phyloP scores from a whole-genome alignment of 371 early-diverging fungal genomes.

The Choanephora cucurbitarum region DNA sequence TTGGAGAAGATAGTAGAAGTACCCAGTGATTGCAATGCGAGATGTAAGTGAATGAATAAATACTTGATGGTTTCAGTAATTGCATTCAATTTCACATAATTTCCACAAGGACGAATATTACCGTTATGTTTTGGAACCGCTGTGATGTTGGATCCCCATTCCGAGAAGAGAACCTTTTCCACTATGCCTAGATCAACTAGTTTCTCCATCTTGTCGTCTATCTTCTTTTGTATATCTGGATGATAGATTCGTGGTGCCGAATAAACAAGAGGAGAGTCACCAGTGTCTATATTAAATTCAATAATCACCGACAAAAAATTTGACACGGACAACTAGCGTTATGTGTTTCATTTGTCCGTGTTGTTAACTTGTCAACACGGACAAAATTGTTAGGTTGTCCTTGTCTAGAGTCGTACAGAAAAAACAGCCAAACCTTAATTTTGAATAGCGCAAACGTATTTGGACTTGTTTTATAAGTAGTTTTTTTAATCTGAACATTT shows the following conservation, averaged over 20 bases:
- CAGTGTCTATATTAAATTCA: conserved; percentile 9
- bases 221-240: background rate
- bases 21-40: background rate
- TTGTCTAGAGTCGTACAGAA: no score
- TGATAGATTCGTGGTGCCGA: background rate
- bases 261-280: conserved; percentile 3
- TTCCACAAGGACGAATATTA: background rate
- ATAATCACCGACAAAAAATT: no score
- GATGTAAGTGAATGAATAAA: background rate
- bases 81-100: background rate
- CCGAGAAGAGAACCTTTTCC: background rate
- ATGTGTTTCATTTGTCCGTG: no score
- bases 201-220: background rate
- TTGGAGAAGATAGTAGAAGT: background rate
- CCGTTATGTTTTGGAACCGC: background rate
- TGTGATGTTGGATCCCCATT: background rate
- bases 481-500: no score
- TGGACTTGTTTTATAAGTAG: no score
- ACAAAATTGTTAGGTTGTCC: no score
- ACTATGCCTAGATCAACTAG: background rate
- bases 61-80: background rate
- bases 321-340: no score
- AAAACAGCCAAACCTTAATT: no score
- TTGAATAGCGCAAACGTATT: no score
- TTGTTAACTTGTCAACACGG: no score